A percentile compares a stretch with the other conserved stretches of the same genome.
Conservation (phyloP, 768 basidiomycete genomes). For the Vishniacozyma victoriae region DNA sequence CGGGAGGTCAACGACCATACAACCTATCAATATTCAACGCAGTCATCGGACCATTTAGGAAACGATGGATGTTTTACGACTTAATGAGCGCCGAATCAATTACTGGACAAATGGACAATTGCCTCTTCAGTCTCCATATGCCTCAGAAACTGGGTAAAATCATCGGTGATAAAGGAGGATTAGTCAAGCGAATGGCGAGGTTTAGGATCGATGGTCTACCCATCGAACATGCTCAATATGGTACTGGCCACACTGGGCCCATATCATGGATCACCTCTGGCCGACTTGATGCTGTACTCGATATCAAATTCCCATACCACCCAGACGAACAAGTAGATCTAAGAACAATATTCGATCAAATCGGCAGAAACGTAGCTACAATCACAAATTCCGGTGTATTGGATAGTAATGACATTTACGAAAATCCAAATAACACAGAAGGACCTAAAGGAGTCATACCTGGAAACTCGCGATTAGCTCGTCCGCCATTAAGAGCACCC, state of each 20-base stretch:
- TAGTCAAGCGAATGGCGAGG: slow-evolving; percentile 85
- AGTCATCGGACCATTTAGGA: slow-evolving; percentile 72
- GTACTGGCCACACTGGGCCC: slow-evolving; percentile 71
- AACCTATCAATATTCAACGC: slow-evolving; percentile 72
- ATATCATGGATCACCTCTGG: slow-evolving; percentile 98
- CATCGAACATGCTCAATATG: slow-evolving; percentile 86
- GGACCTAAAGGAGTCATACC: slow-evolving; percentile 64
- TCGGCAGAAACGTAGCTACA: slow-evolving; percentile 73
- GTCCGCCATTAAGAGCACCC: slow-evolving; percentile 76
- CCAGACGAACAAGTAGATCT: slow-evolving; percentile 63
- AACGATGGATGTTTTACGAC: slow-evolving; percentile 94
- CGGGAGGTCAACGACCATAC: slow-evolving; percentile 75
- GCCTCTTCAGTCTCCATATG: slow-evolving; percentile 85
- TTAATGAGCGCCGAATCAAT: slow-evolving; percentile 89
- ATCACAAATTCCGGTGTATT: slow-evolving; percentile 37
- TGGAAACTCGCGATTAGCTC: slow-evolving; percentile 76
- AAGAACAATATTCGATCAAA: slow-evolving; percentile 77
- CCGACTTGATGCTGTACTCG: slow-evolving; percentile 91
- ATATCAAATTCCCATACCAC: slow-evolving; percentile 92
- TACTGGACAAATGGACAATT: slow-evolving; percentile 96
- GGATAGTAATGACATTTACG: no score
- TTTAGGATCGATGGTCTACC: slow-evolving; percentile 95
- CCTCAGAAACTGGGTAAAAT: slow-evolving; percentile 86
- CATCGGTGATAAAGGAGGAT: slow-evolving; percentile 69
- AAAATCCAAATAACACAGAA: slow-evolving; percentile 17